Evolutionary conservation across 2,329 filamentous ascomycete species (phyloP), one percentile per base, ranked within the genome.

Genomic region (Aureobasidium sp.): DNA sequence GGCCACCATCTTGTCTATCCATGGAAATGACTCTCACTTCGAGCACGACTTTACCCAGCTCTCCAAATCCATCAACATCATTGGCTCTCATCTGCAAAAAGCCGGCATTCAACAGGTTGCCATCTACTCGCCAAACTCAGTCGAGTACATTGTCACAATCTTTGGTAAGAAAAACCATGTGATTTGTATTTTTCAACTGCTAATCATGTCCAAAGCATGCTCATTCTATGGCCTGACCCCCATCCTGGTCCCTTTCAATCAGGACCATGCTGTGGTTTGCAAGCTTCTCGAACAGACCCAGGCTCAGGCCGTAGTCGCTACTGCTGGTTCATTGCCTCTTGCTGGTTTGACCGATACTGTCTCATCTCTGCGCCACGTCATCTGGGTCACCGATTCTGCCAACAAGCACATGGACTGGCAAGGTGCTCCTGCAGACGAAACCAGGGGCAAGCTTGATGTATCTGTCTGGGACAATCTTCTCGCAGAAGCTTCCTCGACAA

Each of bases 361-460:
- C 69, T 82, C 87, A 5, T 81, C 83, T 41, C 81, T 99, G 49
- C 87, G 86, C 64, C 85, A 91, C 67, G 81, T 96, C 36, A 84
- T 97, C 68, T 97, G 92, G 90, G 92, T 97, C 14, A 91, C 95
- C 5, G 93, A 97, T 69, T 84, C 91, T 70, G 91, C 91, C 45
- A 97, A 87, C 77, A 85, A 86, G 68, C 93, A 97, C 72, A 88
- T 99, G 82, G 92, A 96, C 75, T 99, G 93, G 92, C 92, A 90
- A 68, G 90, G 93, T 71, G 84, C 92, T 2, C 91, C 92, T 12
- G 84, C 88, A 70, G 22, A 34, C 17, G 88, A 89, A 57, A 87
- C 87, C 62, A 87, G 87, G 17, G 84, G 87, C 62, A 86, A 82
- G 65, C 80, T 96, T 64, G 89, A 89, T 62, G 89, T 97, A 17